A percentile compares a stretch with the other conserved stretches of the same genome.
These are phyloP conservation scores for Starmerella vaccinii DNA, from an alignment of 805 yeast species.

Conservation along the genomic window DNA sequence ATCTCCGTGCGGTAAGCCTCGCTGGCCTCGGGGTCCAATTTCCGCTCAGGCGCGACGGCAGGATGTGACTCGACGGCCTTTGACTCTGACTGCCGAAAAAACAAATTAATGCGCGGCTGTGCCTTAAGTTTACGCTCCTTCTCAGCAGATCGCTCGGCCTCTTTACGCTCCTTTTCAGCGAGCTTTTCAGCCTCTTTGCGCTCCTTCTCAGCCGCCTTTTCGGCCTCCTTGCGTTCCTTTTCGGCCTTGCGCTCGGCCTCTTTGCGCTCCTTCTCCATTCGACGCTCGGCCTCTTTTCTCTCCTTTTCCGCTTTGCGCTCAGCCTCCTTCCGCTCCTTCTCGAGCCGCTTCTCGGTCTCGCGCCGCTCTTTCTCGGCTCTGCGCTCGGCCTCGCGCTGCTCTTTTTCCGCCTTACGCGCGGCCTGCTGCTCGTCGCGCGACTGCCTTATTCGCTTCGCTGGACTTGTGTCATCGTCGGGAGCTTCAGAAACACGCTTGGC, in stretches of 20 bases:
- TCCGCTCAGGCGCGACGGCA: not conserved
- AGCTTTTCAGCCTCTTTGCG: constrained; percentile 14
- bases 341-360: constrained; percentile 24
- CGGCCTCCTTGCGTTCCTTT: constrained; percentile 20
- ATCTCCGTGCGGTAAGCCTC: constrained; percentile 27
- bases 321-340: constrained; percentile 20
- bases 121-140: constrained; percentile 21
- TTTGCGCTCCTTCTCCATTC: constrained; percentile 22
- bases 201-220: constrained; percentile 16
- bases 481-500: not conserved
- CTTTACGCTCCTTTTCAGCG: constrained; percentile 20
- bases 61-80: constrained; percentile 2
- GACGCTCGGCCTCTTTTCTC: constrained; percentile 22
- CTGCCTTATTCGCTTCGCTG: constrained; percentile 6
- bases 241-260: constrained; percentile 25
- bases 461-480: constrained; percentile 1
- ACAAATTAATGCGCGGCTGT: constrained; percentile 23
- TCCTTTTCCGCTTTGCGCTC: constrained; percentile 17
- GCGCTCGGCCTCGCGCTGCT: constrained; percentile 11
- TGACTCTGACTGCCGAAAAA: constrained; percentile 19
- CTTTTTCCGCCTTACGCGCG: constrained; percentile 14
- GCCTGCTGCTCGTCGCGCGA: constrained; percentile 2
- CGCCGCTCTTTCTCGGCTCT: constrained; percentile 14
- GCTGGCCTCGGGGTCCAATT: constrained; percentile 3
- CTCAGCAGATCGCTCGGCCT: constrained; percentile 22